Base-by-base conservation (phyloP, 2,329 filamentous ascomycete species). In the Ceratocystis huliohia region DNA sequence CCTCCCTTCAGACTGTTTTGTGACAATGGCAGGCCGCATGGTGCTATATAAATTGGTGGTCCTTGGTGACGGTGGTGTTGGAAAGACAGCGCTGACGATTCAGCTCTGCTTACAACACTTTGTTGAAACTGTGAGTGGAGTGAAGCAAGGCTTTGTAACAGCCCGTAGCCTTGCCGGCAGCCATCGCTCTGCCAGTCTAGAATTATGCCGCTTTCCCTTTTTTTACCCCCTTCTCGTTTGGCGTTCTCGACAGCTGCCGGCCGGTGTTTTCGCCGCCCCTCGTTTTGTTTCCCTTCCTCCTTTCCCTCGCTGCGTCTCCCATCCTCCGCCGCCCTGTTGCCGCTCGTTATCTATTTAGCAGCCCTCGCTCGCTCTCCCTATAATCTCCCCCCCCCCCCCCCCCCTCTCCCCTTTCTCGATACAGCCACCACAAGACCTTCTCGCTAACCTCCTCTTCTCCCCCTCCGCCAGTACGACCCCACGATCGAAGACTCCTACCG, bases 21-120 rank as follows among this genome's bases (percentile, higher is more conserved):
- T 63, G 37, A 67, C 45, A 76, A 94, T 94, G 90, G 86, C 89
- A 79, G 89, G 89, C 74, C 92, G 93, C 82, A 95, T 95, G 91
- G 92, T 91, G 74, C 80, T 96, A 76, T 95, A 96, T 81, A 96
- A 96, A 79, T 79, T 96, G 82, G 91, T 96, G 84, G 91, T 96
- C 78, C 81, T 96, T 70, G 92, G 91, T 72, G 91, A 96, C 76
- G 91, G 91, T 79, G 91, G 91, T 78, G 91, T 96, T 69, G 91
- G 91, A 72, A 96, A 96, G 79, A 96, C 91, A 64, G 91, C 91
- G 73, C 81, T 96, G 74, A 96, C 91, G 67, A 96, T 96, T 74
- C 91, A 99, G 86, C 82, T 99, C 73, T 97, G 94, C 76, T 80
- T 97, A 74, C 95, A 97, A 78, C 94, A 99, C 78, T 99, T 99